These are phyloP conservation scores for Hypoxylon sp. DNA, from an alignment of 2,329 filamentous ascomycete species.

Conservation along the genomic window DNA sequence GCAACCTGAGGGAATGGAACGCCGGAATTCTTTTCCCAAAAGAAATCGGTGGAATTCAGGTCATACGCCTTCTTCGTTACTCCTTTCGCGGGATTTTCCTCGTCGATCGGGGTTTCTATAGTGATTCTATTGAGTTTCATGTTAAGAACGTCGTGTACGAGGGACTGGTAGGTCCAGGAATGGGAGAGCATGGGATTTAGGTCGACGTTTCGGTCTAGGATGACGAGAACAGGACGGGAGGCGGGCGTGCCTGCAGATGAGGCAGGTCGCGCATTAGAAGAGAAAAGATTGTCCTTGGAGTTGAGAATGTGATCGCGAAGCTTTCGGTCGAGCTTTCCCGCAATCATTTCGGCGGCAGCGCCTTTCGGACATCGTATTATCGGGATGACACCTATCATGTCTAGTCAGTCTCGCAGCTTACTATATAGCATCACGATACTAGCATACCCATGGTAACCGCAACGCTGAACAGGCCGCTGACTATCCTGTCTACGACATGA, in stretches of 20 bases:
- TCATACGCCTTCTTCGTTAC: slow-evolving; percentile 91
- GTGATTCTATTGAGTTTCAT: slow-evolving; percentile 94
- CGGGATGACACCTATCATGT: slow-evolving; percentile 77
- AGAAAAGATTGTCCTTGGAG: slow-evolving; percentile 97
- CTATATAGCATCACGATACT: slow-evolving; percentile 30
- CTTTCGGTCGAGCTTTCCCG: slow-evolving; percentile 92
- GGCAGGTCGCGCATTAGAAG: slow-evolving; percentile 66
- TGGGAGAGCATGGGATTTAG: slow-evolving; percentile 98
- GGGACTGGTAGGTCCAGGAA: slow-evolving; percentile 81
- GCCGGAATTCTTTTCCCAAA: slow-evolving; percentile 93
- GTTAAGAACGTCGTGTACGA: slow-evolving; percentile 74
- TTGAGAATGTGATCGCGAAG: slow-evolving; percentile 96
- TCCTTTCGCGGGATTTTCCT: slow-evolving; percentile 76
- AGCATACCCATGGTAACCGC: slow-evolving; percentile 91
- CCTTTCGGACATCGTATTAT: slow-evolving; percentile 95
- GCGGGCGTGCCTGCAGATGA: slow-evolving; percentile 69
- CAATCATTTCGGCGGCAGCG: slow-evolving; percentile 92
- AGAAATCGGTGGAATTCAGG: slow-evolving; percentile 88
- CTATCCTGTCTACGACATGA: slow-evolving; percentile 85
- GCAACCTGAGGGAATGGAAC: slow-evolving; percentile 94
- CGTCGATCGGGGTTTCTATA: slow-evolving; percentile 83
- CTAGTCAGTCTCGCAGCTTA: slow-evolving; percentile 25
- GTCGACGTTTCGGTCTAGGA: slow-evolving; percentile 95
- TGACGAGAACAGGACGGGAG: slow-evolving; percentile 86
- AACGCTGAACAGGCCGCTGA: slow-evolving; percentile 96